Percentiles rank a stretch among this genome's conserved stretches.
These are phyloP conservation scores for Eucommia ulmoides DNA, from an alignment of 257 asterid genomes.

Conservation along the genomic window DNA sequence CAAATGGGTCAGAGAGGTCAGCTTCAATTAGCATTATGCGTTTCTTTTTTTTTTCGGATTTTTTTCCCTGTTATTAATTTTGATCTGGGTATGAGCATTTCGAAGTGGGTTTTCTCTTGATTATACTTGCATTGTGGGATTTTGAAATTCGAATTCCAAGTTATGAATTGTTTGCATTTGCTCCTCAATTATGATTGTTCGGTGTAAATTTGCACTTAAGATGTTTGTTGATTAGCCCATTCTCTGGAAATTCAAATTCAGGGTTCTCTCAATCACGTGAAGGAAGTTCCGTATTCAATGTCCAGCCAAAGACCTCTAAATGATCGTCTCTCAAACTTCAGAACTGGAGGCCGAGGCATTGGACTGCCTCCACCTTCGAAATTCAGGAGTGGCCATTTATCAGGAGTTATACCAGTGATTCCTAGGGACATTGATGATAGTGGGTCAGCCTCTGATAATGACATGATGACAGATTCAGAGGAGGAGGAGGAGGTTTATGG, in stretches of 20 bases:
- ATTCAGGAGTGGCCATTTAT: slow-evolving; percentile 26
- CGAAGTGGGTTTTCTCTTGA: no score
- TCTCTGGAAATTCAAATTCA: slow-evolving; percentile 8
- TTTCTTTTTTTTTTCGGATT: background rate
- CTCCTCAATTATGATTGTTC: background rate
- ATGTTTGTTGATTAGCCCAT: background rate
- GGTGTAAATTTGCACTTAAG: background rate
- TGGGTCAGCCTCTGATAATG: slow-evolving; percentile 28
- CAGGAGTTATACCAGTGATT: slow-evolving; percentile 28
- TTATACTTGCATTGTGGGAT: background rate
- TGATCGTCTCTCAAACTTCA: slow-evolving; percentile 23
- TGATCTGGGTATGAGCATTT: background rate
- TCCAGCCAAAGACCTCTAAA: slow-evolving; percentile 15
- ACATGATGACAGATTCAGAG: slow-evolving; percentile 30
- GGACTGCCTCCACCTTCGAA: slow-evolving; percentile 32
- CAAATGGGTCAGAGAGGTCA: slow-evolving; percentile 41
- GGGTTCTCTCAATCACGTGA: slow-evolving; percentile 25
- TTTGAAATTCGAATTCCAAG: background rate
- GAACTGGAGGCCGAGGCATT: slow-evolving; percentile 20
- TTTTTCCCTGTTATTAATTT: background rate
- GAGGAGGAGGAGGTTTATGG: slow-evolving; percentile 31
- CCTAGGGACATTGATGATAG: slow-evolving; percentile 23
- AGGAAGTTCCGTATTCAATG: slow-evolving; percentile 20
- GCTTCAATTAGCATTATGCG: background rate
- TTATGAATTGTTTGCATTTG: background rate